Percentiles rank a stretch among this genome's conserved stretches.
Evolutionary conservation across 2,329 filamentous ascomycete genomes (phyloP).

Genomic region (Diaporthe humulicola): DNA sequence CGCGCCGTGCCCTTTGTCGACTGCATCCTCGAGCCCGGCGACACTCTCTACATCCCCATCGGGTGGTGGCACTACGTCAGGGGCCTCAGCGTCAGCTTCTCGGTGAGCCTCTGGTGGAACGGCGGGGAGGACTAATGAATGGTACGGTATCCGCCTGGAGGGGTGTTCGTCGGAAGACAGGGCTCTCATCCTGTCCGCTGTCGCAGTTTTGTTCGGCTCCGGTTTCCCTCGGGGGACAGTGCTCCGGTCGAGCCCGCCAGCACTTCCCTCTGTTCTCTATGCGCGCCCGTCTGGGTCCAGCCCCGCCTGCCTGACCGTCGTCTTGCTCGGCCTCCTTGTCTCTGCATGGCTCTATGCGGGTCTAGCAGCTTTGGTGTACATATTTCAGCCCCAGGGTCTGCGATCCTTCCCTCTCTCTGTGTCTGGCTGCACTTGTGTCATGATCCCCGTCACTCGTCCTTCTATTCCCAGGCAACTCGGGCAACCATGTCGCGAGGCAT

Average conservation of each 20-base stretch:
- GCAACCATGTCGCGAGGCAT: neutral
- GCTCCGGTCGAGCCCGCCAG: neutral
- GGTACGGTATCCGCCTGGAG: neutral
- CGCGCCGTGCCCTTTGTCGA: constrained; percentile 76
- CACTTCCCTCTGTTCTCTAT: neutral
- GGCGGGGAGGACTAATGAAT: constrained; percentile 46
- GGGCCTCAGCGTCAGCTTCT: constrained; percentile 88
- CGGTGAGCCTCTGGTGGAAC: constrained; percentile 98
- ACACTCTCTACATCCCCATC: constrained; percentile 88
- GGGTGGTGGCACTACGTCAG: constrained; percentile 99
- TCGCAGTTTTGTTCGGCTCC: neutral
- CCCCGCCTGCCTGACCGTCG: neutral
- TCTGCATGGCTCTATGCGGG: neutral
- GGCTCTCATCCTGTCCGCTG: neutral
- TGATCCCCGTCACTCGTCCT: neutral
- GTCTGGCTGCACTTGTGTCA: neutral
- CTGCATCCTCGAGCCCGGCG: constrained; percentile 82
- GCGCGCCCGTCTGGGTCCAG: neutral
- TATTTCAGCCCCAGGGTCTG: neutral
- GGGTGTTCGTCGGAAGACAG: neutral
- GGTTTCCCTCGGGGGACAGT: neutral
- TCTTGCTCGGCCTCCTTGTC: neutral
- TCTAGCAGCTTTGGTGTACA: neutral
- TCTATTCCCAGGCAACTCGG: neutral
- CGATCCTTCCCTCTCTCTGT: neutral